phyloP scores from a whole-genome alignment of 139 green algal genomes.

The Yamagishiella unicocca region DNA sequence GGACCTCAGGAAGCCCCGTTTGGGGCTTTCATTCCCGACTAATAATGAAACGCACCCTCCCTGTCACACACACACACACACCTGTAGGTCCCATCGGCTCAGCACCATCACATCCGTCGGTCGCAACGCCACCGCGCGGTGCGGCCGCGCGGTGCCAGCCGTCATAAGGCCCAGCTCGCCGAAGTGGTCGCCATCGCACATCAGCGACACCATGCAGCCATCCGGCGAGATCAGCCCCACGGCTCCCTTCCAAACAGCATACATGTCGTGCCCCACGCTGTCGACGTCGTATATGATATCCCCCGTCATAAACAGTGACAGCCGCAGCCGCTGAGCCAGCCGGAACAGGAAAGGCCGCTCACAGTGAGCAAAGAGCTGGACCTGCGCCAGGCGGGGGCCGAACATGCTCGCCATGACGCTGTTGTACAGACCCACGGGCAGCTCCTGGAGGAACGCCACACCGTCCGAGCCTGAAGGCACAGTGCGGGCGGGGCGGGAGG shows the following conservation, averaged over 20 bases:
- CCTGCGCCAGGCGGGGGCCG: background rate
- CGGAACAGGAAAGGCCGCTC: slow-evolving; percentile 34
- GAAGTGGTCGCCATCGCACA: slow-evolving; percentile 31
- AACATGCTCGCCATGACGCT: background rate
- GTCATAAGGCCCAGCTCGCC: slow-evolving; percentile 26
- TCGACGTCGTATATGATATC: slow-evolving; percentile 17
- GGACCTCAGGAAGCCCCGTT: no score
- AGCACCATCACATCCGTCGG: slow-evolving; percentile 13
- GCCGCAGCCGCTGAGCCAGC: slow-evolving; percentile 16
- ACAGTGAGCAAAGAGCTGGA: slow-evolving; percentile 29
- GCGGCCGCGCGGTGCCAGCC: background rate
- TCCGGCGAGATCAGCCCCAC: slow-evolving; percentile 1
- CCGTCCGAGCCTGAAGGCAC: slow-evolving; percentile 4
- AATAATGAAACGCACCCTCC: no score
- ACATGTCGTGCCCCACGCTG: slow-evolving; percentile 43
- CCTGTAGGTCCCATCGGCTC: slow-evolving; percentile 30
- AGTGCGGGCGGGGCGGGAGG: no score
- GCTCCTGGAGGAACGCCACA: slow-evolving; percentile 14
- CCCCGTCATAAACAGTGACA: slow-evolving; percentile 16
- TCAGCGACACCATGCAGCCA: slow-evolving; percentile 7
- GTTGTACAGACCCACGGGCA: background rate
- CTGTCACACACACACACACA: no score
- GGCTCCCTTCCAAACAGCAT: slow-evolving; percentile 15
- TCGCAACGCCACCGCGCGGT: slow-evolving; percentile 19
- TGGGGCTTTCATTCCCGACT: no score